Evolutionary conservation across 1,284 basidiomycete genomes (phyloP).

Genomic region (Malassezia brasiliensis): DNA sequence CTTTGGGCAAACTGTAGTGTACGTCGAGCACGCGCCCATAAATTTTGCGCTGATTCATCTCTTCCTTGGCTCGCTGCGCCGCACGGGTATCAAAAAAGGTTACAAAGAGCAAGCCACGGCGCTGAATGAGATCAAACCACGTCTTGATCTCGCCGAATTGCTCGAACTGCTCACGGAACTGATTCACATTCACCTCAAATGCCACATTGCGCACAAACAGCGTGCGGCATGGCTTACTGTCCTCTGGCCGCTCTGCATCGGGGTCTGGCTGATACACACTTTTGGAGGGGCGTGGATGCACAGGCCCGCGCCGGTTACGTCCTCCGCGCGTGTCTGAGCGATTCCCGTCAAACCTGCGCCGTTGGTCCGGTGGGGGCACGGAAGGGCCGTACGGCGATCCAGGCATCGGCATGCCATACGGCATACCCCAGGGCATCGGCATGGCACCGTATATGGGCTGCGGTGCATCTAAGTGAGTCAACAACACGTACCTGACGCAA

Average conservation of each 20-base stretch:
- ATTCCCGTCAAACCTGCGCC: background rate
- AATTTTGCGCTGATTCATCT: constrained; percentile 51
- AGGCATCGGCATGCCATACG: background rate
- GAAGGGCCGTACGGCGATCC: background rate
- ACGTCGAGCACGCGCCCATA: constrained; percentile 70
- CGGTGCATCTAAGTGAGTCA: background rate
- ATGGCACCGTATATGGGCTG: background rate
- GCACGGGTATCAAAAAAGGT: constrained; percentile 87
- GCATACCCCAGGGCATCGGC: background rate
- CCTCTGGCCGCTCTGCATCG: constrained; percentile 63
- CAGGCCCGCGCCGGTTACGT: background rate
- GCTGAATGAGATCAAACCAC: constrained; percentile 86
- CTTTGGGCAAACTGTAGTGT: constrained; percentile 86
- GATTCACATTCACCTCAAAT: constrained; percentile 8
- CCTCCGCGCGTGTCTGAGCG: background rate
- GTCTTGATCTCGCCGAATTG: constrained; percentile 89
- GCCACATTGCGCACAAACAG: constrained; percentile 80
- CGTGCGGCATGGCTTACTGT: constrained; percentile 85
- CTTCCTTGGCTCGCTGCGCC: constrained; percentile 77
- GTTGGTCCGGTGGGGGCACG: background rate
- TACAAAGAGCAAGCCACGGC: constrained; percentile 91
- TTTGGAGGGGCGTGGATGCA: constrained; percentile 12
- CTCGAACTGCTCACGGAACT: constrained; percentile 66
- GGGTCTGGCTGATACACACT: constrained; percentile 18
- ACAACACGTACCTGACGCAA: background rate